These are phyloP conservation scores for Aspergillus ustus DNA, from an alignment of 2,329 filamentous ascomycete genomes.

Conservation along the genomic window DNA sequence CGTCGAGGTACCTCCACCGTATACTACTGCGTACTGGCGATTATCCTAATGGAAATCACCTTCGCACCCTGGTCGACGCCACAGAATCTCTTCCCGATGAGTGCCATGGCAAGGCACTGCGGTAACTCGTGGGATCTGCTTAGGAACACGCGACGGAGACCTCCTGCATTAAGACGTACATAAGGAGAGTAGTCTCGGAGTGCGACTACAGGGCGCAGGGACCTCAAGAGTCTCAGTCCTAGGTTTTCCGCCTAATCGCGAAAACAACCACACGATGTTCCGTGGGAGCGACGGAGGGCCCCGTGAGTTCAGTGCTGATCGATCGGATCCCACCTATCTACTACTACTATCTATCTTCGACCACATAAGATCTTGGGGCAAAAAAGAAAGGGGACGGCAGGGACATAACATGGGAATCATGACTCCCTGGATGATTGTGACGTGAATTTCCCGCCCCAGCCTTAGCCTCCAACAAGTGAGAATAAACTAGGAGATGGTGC, in stretches of 20 bases:
- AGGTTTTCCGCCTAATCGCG: not conserved
- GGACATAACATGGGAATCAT: constrained; percentile 8
- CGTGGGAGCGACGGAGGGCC: constrained; percentile 9
- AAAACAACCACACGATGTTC: constrained; percentile 3
- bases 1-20: not conserved
- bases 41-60: not conserved
- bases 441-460: constrained; percentile 10
- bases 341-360: not conserved
- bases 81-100: constrained; percentile 7
- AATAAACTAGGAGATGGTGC: not conserved
- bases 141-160: constrained; percentile 6
- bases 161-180: constrained; percentile 11
- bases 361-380: not conserved
- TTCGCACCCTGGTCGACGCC: not conserved
- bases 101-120: not conserved
- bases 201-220: not conserved
- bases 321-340: constrained; percentile 18
- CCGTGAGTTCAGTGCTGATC: constrained; percentile 14
- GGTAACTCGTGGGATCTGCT: not conserved
- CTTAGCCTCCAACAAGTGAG: not conserved
- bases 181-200: not conserved
- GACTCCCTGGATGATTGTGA: not conserved
- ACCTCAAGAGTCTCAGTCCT: not conserved
- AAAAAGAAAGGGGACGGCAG: constrained; percentile 2
- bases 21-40: not conserved